Conservation (phyloP, 1,284 basidiomycete species). For the Moesziomyces sp. region DNA sequence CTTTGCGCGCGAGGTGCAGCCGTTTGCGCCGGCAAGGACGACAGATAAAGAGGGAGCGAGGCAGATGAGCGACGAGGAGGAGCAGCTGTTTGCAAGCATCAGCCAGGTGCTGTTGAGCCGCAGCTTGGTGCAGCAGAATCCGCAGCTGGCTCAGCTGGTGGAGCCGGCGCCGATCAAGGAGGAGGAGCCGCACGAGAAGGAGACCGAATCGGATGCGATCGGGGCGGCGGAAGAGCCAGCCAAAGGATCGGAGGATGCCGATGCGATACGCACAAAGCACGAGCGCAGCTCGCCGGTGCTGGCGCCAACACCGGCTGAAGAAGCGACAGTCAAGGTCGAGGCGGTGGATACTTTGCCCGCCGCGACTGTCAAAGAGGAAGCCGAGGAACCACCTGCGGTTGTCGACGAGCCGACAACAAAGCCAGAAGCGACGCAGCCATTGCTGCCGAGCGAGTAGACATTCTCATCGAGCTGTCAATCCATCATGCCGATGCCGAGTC, state of each 20-base stretch:
- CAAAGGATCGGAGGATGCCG: not conserved
- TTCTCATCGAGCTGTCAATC: too few relatives aligned
- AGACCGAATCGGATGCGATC: not conserved
- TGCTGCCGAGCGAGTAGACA: too few relatives aligned
- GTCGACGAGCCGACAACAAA: not conserved
- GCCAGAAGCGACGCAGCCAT: not conserved
- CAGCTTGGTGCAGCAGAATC: slow-evolving; percentile 25
- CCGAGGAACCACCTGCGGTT: not conserved
- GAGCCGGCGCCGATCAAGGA: not conserved
- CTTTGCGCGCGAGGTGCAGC: slow-evolving; percentile 13
- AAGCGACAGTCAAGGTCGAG: not conserved
- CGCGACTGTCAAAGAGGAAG: not conserved
- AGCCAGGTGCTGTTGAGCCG: slow-evolving; percentile 21
- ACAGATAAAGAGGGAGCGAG: not conserved
- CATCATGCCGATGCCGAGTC: too few relatives aligned
- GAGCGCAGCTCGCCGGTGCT: not conserved
- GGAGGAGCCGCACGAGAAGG: not conserved
- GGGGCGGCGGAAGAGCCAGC: not conserved
- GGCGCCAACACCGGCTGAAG: not conserved
- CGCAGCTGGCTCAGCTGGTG: slow-evolving; percentile 2
- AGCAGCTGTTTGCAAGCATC: slow-evolving; percentile 15
- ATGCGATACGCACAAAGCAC: not conserved
- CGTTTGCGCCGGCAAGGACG: slow-evolving; percentile 3
- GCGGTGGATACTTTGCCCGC: not conserved
- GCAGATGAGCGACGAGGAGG: slow-evolving; percentile 17